Percentiles rank a stretch among this genome's conserved stretches.
phyloP scores from a whole-genome alignment of 2,329 filamentous ascomycete genomes.

The Parafenestella ontariensis region DNA sequence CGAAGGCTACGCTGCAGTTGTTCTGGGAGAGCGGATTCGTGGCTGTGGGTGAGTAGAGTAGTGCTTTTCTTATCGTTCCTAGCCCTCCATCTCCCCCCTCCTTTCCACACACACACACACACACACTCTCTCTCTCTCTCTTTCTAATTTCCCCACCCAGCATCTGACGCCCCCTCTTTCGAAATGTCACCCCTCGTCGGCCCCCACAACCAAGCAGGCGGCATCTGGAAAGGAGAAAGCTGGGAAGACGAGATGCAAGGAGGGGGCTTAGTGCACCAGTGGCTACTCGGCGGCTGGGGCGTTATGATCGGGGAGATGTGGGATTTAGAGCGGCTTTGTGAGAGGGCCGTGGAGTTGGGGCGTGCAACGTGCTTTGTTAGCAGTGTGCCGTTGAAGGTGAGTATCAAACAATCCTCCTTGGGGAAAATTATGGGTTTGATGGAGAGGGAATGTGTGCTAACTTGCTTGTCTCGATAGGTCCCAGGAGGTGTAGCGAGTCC shows the following conservation, averaged over 20 bases:
- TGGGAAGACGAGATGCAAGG: conserved; percentile 48
- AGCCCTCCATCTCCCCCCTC: too few species aligned
- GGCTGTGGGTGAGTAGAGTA: conserved; percentile 40
- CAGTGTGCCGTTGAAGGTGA: conserved; percentile 63
- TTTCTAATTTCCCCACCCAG: conserved; percentile 16
- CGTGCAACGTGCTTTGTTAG: conserved; percentile 68
- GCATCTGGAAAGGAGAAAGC: conserved; percentile 42
- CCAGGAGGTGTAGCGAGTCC: conserved; percentile 55
- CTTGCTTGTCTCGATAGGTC: conserved; percentile 41
- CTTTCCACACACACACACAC: background rate
- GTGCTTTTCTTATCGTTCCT: background rate
- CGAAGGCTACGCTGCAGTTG: conserved; percentile 49
- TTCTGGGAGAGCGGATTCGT: conserved; percentile 57
- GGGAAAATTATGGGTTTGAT: too few species aligned
- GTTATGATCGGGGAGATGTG: conserved; percentile 52
- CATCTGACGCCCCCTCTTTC: conserved; percentile 52
- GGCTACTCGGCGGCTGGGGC: conserved; percentile 44
- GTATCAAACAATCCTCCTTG: too few species aligned
- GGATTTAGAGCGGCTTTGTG: conserved; percentile 59
- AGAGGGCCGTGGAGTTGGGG: conserved; percentile 60
- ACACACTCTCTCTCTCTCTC: background rate
- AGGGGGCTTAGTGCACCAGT: conserved; percentile 44
- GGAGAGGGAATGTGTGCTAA: background rate
- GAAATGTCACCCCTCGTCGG: conserved; percentile 53
- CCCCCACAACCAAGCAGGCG: conserved; percentile 37